These are phyloP conservation scores for Bipolaris gigantea DNA, from an alignment of 2,329 filamentous ascomycete genomes.

Conservation along the genomic window DNA sequence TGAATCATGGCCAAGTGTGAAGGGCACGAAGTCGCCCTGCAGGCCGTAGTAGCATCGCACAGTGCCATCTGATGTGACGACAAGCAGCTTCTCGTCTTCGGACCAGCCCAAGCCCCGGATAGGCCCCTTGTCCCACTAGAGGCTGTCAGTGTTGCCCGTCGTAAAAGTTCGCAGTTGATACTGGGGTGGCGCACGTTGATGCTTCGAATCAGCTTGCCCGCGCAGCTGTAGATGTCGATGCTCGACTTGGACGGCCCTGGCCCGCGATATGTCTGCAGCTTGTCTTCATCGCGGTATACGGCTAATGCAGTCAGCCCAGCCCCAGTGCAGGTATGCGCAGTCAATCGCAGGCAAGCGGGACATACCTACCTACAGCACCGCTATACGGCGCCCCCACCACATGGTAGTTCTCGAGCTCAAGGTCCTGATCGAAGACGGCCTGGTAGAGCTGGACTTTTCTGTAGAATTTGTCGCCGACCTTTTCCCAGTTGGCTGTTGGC, in stretches of 20 bases:
- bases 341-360: conserved; percentile 8
- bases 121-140: conserved; percentile 80
- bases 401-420: conserved; percentile 93
- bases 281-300: conserved; percentile 84
- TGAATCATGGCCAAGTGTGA: conserved; percentile 83
- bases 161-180: conserved; percentile 1
- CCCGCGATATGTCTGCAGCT: conserved; percentile 76
- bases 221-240: conserved; percentile 93
- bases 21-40: conserved; percentile 94
- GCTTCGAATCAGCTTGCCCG: conserved; percentile 81
- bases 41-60: conserved; percentile 89
- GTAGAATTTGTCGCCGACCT: conserved; percentile 90
- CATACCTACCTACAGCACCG: conserved; percentile 78
- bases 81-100: conserved; percentile 87
- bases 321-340: conserved; percentile 1
- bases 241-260: conserved; percentile 73
- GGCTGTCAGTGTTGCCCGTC: conserved; percentile 15
- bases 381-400: conserved; percentile 90
- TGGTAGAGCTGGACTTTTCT: conserved; percentile 93
- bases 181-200: conserved; percentile 59
- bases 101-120: conserved; percentile 94
- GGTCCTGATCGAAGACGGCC: conserved; percentile 85
- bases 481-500: conserved; percentile 90
- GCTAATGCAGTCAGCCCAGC: conserved; percentile 58
- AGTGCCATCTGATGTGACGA: conserved; percentile 85